Evolutionary conservation across 2,329 filamentous ascomycete species (phyloP).

Genomic region (Didymella pinodella): DNA sequence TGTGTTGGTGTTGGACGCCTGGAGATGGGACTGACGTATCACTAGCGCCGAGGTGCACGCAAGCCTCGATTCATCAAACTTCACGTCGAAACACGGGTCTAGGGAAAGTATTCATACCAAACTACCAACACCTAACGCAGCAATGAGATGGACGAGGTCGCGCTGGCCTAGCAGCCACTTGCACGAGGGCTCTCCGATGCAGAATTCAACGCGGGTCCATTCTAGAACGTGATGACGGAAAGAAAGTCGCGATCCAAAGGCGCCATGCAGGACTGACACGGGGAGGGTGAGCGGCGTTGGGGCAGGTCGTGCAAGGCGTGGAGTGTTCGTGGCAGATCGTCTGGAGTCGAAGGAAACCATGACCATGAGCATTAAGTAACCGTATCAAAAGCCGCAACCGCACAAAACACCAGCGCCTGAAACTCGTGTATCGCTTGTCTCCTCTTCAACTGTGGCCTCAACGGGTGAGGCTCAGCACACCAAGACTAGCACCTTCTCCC

Average conservation of each 20-base stretch:
- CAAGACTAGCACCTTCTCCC: neutral
- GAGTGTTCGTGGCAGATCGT: slow-evolving; percentile 5
- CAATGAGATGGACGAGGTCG: slow-evolving; percentile 7
- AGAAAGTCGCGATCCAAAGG: slow-evolving; percentile 7
- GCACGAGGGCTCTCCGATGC: slow-evolving; percentile 6
- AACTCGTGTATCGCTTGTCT: slow-evolving; percentile 19
- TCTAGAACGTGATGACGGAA: slow-evolving; percentile 13
- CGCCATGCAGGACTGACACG: slow-evolving; percentile 3
- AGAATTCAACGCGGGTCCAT: slow-evolving; percentile 15
- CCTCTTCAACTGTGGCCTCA: slow-evolving; percentile 12
- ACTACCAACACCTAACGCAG: slow-evolving; percentile 21
- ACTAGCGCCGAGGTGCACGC: neutral
- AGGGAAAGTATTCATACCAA: slow-evolving; percentile 14
- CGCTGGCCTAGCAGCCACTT: slow-evolving; percentile 12
- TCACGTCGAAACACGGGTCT: neutral
- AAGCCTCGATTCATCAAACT: neutral
- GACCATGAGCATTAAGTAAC: slow-evolving; percentile 24
- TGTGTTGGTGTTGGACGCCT: slow-evolving; percentile 24
- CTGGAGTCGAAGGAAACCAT: slow-evolving; percentile 17
- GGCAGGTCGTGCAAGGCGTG: neutral
- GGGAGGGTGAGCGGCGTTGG: slow-evolving; percentile 2
- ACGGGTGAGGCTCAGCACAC: slow-evolving; percentile 9
- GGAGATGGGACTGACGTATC: slow-evolving; percentile 7
- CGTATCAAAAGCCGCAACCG: slow-evolving; percentile 21
- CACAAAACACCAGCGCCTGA: slow-evolving; percentile 24